Evolutionary conservation across 441 rosid species (phyloP), one percentile per base, ranked within the genome.

Genomic region (Adansonia gregorii): DNA sequence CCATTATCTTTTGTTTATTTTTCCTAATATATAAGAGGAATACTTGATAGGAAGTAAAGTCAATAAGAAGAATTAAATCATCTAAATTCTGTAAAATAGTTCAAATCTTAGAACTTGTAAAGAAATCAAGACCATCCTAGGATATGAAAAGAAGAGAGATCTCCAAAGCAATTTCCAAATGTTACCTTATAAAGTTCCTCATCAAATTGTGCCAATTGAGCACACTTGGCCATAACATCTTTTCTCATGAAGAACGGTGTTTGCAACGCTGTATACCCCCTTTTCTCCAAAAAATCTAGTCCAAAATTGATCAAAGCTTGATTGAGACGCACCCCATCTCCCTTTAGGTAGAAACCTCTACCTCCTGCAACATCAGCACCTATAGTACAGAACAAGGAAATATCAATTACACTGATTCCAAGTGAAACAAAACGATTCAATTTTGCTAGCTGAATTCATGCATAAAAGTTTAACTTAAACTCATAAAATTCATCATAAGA

Each of bases 301-400:
- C 89, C 98, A 68, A 93, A 94, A 81, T 89, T 90, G 64, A 95
- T 93, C 85, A 95, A 82, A 52, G 99, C 99, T 82, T 88, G 99
- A 84, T 93, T 93, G 69, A 95, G 95, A 9, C 91, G 88, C 10
- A 91, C 87, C 3, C 99, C 99, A 82, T 84, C 92, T 61, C 95
- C 98, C 86, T 91, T 91, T 24, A 95, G 78, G 85, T 86, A 95
- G 85, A 82, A 95, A 52, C 98, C 97, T 87, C 99, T 88, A 49
- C 91, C 97, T 79, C 99, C 98, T 2, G 99, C 99, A 27, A 95
- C 83, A n/a, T 91, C 91, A 78, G 97, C 89, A 77, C 99, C 98
- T 93, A 85, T 63, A 27, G 63, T 35, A 84, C 45, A 64, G 69
- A 41, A 70, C 49, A 12, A 55, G 22, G 31, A 51, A 31, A 64